phyloP scores from a whole-genome alignment of 139 green algal genomes.

The Auxenochlorella pyrenoidosa region DNA sequence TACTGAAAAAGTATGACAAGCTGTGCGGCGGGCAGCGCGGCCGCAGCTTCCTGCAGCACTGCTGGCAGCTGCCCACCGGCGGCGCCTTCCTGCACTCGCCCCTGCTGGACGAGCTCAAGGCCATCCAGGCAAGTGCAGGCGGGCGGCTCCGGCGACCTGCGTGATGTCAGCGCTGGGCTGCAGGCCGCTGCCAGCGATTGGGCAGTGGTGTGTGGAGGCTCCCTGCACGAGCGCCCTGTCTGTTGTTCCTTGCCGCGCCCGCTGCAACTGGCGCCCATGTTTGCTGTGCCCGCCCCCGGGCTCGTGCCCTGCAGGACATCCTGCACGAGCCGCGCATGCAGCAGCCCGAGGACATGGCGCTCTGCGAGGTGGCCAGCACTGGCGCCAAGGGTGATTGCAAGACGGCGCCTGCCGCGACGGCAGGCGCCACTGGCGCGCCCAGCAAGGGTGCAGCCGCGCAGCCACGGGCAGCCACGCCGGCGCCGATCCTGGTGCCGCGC shows the following conservation, averaged over 20 bases:
- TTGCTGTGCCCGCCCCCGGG: no score
- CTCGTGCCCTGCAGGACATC: not conserved
- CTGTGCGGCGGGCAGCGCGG: conserved; percentile 42
- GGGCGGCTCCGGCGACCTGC: no score
- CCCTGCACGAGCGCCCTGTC: no score
- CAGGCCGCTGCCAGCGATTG: no score
- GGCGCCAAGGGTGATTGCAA: not conserved
- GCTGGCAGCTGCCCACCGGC: conserved; percentile 26
- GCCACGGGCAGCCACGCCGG: not conserved
- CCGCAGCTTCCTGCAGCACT: conserved; percentile 53
- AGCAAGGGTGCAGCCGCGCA: not conserved
- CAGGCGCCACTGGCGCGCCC: not conserved
- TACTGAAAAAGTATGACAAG: conserved; percentile 72
- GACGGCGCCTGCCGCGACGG: not conserved
- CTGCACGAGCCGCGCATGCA: conserved; percentile 15
- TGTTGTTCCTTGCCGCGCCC: no score
- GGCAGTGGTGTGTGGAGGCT: no score
- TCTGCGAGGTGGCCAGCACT: conserved; percentile 3
- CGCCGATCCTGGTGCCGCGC: not conserved
- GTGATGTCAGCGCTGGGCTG: no score
- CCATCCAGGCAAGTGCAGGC: conserved; percentile 41
- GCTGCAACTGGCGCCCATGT: no score
- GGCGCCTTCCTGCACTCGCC: conserved; percentile 64
- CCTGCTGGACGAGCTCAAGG: conserved; percentile 61
- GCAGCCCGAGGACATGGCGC: conserved; percentile 6